Conservation (phyloP, 371 early-diverging fungal species). For the Apophysomyces variabilis region DNA sequence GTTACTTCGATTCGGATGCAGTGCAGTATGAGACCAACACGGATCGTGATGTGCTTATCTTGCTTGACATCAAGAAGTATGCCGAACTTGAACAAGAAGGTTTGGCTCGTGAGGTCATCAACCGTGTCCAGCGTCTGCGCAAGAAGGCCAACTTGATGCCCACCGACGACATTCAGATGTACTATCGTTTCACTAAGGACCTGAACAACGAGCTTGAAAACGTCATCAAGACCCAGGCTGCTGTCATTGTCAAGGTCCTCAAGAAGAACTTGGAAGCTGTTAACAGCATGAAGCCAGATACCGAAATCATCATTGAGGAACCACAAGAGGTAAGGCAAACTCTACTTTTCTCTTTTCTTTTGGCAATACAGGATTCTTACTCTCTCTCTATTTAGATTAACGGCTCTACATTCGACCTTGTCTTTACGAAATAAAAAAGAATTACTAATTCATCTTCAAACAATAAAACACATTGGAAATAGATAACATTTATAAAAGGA, state of each 20-base stretch:
- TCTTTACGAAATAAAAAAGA: conserved; percentile 35
- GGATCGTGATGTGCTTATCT: conserved; percentile 87
- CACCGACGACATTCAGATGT: conserved; percentile 87
- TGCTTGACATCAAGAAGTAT: conserved; percentile 88
- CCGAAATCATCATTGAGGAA: conserved; percentile 67
- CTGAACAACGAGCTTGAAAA: conserved; percentile 64
- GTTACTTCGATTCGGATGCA: conserved; percentile 75
- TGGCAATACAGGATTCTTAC: not conserved
- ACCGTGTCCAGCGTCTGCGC: conserved; percentile 97
- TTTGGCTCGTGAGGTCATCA: conserved; percentile 96
- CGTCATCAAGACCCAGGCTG: conserved; percentile 75
- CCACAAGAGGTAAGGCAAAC: conserved; percentile 69
- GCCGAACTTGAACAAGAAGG: conserved; percentile 91
- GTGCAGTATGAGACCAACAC: conserved; percentile 75
- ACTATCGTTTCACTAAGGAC: conserved; percentile 78
- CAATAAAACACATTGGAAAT: too few relatives aligned
- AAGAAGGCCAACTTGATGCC: conserved; percentile 90
- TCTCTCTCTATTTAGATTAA: conserved; percentile 17
- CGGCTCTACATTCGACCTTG: conserved; percentile 41
- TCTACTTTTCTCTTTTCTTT: too few relatives aligned
- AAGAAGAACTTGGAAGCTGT: conserved; percentile 65
- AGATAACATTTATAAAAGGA: too few relatives aligned
- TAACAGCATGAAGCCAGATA: conserved; percentile 37
- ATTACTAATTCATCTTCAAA: not conserved
- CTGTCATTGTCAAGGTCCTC: conserved; percentile 72